These are phyloP conservation scores for Alopecurus myosuroides DNA, from an alignment of 176 grass and related monocot genomes.

Conservation along the genomic window DNA sequence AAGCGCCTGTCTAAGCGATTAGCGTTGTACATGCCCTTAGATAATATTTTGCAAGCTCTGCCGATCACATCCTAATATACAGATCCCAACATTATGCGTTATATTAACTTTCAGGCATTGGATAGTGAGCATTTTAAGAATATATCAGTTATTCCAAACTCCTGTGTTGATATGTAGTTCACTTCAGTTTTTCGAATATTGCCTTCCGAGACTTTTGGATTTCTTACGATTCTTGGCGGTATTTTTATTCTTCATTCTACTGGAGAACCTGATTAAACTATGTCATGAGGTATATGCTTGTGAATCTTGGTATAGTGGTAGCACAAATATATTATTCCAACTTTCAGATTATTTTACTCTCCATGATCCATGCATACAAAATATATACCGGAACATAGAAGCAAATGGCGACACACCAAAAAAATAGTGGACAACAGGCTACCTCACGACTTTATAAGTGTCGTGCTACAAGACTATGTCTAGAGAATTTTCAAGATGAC, in stretches of 20 bases:
- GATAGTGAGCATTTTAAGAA: slow-evolving; percentile 45
- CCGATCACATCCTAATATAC: background rate
- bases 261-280: slow-evolving; percentile 66
- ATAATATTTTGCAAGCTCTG: background rate
- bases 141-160: background rate
- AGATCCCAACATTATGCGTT: background rate
- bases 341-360: background rate
- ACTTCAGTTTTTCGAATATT: slow-evolving; percentile 30
- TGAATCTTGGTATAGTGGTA: background rate
- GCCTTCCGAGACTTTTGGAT: slow-evolving; percentile 73
- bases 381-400: slow-evolving; percentile 94
- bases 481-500: slow-evolving; percentile 17
- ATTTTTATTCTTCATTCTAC: slow-evolving; percentile 85
- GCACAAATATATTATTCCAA: background rate
- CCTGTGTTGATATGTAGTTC: background rate
- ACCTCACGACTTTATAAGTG: slow-evolving; percentile 61
- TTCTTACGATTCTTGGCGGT: slow-evolving; percentile 80
- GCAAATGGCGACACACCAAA: slow-evolving; percentile 57
- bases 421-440: slow-evolving; percentile 59
- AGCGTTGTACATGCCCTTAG: too few species aligned
- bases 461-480: slow-evolving; percentile 73
- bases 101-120: slow-evolving; percentile 54
- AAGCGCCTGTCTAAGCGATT: too few species aligned
- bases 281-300: slow-evolving; percentile 5
- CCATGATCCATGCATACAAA: slow-evolving; percentile 53